phyloP scores from a whole-genome alignment of 306 rosid species.

The Medicago ruthenica region DNA sequence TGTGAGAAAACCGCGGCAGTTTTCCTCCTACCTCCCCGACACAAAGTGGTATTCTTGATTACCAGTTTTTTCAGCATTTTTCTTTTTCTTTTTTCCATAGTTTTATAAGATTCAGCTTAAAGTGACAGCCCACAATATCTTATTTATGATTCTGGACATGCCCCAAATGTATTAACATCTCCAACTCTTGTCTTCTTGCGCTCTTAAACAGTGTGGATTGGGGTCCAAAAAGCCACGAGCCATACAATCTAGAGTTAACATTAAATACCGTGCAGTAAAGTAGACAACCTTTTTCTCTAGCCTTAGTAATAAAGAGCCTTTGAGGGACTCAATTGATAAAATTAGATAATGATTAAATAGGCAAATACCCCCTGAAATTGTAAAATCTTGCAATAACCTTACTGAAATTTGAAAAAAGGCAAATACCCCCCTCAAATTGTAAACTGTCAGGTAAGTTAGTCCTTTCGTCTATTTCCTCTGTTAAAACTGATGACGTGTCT shows the following conservation, averaged over 20 bases:
- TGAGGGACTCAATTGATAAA: not conserved
- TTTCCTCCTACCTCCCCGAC: constrained; percentile 65
- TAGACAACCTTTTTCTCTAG: constrained; percentile 19
- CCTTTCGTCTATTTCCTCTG: too few species aligned
- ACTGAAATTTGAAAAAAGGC: too few species aligned
- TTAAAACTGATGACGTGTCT: too few species aligned
- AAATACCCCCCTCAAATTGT: too few species aligned
- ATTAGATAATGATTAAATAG: too few species aligned
- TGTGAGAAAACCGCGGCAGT: constrained; percentile 68
- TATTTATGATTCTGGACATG: constrained; percentile 31
- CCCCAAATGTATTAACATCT: constrained; percentile 36
- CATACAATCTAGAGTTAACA: not conserved
- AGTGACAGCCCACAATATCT: constrained; percentile 81
- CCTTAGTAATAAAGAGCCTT: not conserved
- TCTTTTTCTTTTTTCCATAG: constrained; percentile 33
- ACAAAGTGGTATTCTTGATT: constrained; percentile 58
- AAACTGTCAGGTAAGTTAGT: too few species aligned
- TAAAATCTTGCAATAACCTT: too few species aligned
- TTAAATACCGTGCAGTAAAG: constrained; percentile 20
- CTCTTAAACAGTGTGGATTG: not conserved
- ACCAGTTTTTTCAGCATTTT: constrained; percentile 41
- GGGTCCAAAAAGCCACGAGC: constrained; percentile 36
- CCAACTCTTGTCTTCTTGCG: constrained; percentile 48
- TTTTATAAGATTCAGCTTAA: constrained; percentile 49
- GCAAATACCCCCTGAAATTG: too few species aligned